These are phyloP conservation scores for Ceratobasidium sp. DNA, from an alignment of 1,284 basidiomycete genomes.

Conservation along the genomic window DNA sequence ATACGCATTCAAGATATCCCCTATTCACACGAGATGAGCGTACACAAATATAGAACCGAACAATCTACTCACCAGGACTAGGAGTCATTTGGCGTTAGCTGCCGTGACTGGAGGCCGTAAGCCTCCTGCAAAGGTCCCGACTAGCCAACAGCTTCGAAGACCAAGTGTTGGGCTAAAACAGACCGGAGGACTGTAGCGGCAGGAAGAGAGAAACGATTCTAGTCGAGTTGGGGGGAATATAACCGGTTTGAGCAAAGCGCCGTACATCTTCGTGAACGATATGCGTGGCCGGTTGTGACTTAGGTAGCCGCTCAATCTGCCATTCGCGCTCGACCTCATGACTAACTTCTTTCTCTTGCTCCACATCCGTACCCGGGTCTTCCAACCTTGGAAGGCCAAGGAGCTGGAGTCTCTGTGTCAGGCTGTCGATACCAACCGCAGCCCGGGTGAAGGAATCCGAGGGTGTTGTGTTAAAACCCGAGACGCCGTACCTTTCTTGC, in stretches of 20 bases:
- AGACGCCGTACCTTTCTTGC: constrained; percentile 58
- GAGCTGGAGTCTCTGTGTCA: constrained; percentile 51
- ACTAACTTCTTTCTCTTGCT: constrained; percentile 64
- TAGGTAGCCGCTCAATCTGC: constrained; percentile 39
- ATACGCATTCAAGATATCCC: too few relatives aligned
- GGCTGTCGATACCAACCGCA: background rate
- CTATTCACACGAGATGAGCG: too few relatives aligned
- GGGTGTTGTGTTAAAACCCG: too few relatives aligned
- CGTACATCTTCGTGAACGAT: background rate
- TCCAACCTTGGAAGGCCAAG: constrained; percentile 54
- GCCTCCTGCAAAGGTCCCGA: constrained; percentile 55
- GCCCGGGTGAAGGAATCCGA: background rate
- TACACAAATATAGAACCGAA: too few relatives aligned
- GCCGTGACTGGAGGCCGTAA: background rate
- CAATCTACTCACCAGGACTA: background rate
- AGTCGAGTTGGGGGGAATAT: background rate
- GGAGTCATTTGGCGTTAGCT: background rate
- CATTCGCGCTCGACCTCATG: constrained; percentile 42
- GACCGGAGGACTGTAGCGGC: background rate
- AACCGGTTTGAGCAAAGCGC: constrained; percentile 13
- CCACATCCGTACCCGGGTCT: constrained; percentile 58
- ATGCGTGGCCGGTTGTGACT: constrained; percentile 20
- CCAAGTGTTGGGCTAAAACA: background rate
- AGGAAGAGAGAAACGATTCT: constrained; percentile 7
- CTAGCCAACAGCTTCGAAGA: constrained; percentile 4